Percentiles rank a stretch among this genome's conserved stretches.
These are phyloP conservation scores for Allomyces macrogynus DNA, from an alignment of 192 early-diverging fungal genomes.

Conservation along the genomic window DNA sequence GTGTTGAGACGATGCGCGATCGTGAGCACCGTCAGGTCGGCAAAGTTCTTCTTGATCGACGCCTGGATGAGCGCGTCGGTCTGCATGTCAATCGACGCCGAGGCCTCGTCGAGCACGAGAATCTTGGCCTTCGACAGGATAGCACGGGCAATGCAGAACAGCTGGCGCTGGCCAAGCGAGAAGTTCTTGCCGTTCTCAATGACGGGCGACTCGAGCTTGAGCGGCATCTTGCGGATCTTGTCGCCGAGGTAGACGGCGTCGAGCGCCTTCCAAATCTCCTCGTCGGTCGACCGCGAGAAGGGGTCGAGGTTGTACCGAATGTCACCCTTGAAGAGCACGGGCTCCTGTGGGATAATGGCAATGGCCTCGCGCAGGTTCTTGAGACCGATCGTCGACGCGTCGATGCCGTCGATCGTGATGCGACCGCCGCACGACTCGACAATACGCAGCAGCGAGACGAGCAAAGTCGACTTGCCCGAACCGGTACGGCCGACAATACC, in stretches of 20 bases:
- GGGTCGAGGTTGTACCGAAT: slow-evolving; percentile 80
- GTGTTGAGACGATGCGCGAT: slow-evolving; percentile 19
- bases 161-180: slow-evolving; percentile 56
- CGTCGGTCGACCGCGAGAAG: slow-evolving; percentile 29
- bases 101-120: slow-evolving; percentile 74
- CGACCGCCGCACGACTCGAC: slow-evolving; percentile 21
- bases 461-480: slow-evolving; percentile 7
- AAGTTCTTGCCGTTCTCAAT: slow-evolving; percentile 69
- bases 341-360: slow-evolving; percentile 73
- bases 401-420: slow-evolving; percentile 54
- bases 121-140: slow-evolving; percentile 42
- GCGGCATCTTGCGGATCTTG: neutral
- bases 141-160: slow-evolving; percentile 59
- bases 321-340: slow-evolving; percentile 45
- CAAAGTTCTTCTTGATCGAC: slow-evolving; percentile 23
- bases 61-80: slow-evolving; percentile 35
- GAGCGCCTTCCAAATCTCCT: slow-evolving; percentile 45
- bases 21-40: slow-evolving; percentile 23
- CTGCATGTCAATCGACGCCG: slow-evolving; percentile 68
- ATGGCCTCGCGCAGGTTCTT: slow-evolving; percentile 46
- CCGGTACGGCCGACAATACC: slow-evolving; percentile 22
- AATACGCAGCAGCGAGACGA: slow-evolving; percentile 25
- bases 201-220: slow-evolving; percentile 53
- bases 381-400: slow-evolving; percentile 42
- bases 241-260: slow-evolving; percentile 25